Conservation (phyloP, 805 yeast species). For the Ogataea paraovalis region DNA sequence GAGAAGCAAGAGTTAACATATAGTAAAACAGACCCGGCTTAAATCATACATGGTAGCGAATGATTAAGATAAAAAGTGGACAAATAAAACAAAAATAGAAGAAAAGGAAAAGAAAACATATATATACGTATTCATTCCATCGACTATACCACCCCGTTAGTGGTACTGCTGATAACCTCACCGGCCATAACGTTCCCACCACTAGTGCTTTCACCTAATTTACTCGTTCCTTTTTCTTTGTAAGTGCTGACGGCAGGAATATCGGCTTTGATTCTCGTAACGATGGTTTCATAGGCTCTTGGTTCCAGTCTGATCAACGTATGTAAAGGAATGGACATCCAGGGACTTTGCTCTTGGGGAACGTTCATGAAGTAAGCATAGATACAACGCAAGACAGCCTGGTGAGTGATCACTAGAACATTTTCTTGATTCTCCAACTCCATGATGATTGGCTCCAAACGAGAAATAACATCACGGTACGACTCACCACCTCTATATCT, state of each 20-base stretch:
- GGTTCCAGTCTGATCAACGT: slow-evolving; percentile 93
- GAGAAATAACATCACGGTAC: slow-evolving; percentile 88
- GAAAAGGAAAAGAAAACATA: no score
- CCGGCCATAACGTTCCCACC: slow-evolving; percentile 41
- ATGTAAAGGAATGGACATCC: slow-evolving; percentile 98
- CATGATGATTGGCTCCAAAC: slow-evolving; percentile 97
- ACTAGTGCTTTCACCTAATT: slow-evolving; percentile 48
- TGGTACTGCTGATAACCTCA: slow-evolving; percentile 39
- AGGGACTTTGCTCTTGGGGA: slow-evolving; percentile 95
- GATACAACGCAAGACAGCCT: slow-evolving; percentile 92
- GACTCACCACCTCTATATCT: slow-evolving; percentile 97
- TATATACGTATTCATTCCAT: neutral
- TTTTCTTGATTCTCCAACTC: slow-evolving; percentile 97
- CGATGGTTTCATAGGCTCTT: slow-evolving; percentile 86
- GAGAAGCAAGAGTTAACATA: no score
- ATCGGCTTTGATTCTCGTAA: slow-evolving; percentile 87
- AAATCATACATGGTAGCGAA: no score
- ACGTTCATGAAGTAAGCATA: slow-evolving; percentile 98
- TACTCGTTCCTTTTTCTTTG: slow-evolving; percentile 86
- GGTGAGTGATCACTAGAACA: slow-evolving; percentile 93
- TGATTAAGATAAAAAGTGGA: no score
- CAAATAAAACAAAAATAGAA: no score
- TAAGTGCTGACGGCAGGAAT: slow-evolving; percentile 98
- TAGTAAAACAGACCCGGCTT: no score
- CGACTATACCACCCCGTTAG: slow-evolving; percentile 8